These are phyloP conservation scores for Nepenthes alata DNA, from an alignment of 179 eudicot species.

Conservation along the genomic window DNA sequence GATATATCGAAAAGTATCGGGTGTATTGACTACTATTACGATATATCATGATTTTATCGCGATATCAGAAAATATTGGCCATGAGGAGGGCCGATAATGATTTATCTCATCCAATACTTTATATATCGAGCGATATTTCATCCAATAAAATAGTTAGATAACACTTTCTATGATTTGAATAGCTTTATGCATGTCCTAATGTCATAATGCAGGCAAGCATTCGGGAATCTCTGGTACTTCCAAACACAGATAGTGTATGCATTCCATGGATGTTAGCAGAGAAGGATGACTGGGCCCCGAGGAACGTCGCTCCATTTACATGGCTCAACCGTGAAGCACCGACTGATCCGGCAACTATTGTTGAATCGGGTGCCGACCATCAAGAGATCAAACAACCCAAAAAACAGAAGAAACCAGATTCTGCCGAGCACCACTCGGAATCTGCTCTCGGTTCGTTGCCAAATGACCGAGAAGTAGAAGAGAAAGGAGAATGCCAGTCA, in stretches of 20 bases:
- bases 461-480: slow-evolving; percentile 13
- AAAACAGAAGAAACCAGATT: slow-evolving; percentile 12
- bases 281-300: slow-evolving; percentile 86
- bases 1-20: too few relatives aligned
- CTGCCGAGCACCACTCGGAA: not conserved
- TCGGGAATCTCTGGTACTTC: slow-evolving; percentile 70
- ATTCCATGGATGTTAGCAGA: slow-evolving; percentile 88
- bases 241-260: slow-evolving; percentile 60
- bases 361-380: slow-evolving; percentile 11
- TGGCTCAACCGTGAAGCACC: slow-evolving; percentile 47
- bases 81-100: too few relatives aligned
- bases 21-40: too few relatives aligned
- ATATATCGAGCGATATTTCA: too few relatives aligned
- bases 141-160: too few relatives aligned
- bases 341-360: slow-evolving; percentile 17
- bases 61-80: too few relatives aligned
- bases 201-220: slow-evolving; percentile 50
- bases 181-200: not conserved
- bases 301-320: slow-evolving; percentile 57
- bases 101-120: too few relatives aligned
- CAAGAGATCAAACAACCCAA: slow-evolving; percentile 22
- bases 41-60: too few relatives aligned
- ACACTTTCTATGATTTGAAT: not conserved
- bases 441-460: slow-evolving; percentile 7
- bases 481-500: slow-evolving; percentile 20